Base-by-base conservation (phyloP, 257 asterid genomes). In the Lantana camara region DNA sequence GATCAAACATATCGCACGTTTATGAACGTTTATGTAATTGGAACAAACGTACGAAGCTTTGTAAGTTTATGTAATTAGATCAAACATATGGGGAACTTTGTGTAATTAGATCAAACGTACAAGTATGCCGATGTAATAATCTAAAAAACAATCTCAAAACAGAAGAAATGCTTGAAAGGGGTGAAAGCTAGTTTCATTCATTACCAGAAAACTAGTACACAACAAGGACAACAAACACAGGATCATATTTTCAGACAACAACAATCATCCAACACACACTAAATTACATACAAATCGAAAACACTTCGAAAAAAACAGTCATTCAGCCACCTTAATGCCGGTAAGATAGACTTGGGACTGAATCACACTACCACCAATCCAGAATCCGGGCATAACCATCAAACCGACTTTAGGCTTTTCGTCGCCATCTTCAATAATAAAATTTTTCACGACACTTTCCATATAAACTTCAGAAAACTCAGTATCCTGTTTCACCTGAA, bases 361-460 rank as follows among this genome's bases (percentile, higher is more conserved):
- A 68, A 94, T 86, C 64, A 85, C 85, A 55, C 85, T 83, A 59
- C 96, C 97, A n/a, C 89, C 89, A 41, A 88, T 85, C 95, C 97
- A 90, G 67, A 94, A 94, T 8, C 99, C 99, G 0, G 99, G 99
- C 96, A 88, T 90, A 5, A 94, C 96, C 96, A 90, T 88, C 64
- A 94, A 54, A 35, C 96, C 96, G 0, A 83, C 97, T 79, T 79
- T 88, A 14, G 99, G 97, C 71, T 84, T 94, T 76, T 83, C 73
- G 62, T 88, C 80, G 11, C 65, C 67, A 19, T 86, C 96, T 38
- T 88, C 91, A 41, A 79, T 30, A 21, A 71, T 52, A 27, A 84
- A 84, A 38, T 88, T 78, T 27, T 94, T 79, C 75, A 90, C 89
- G 0, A 90, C 95, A 24, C 91, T 84, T 62, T 86, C 99, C 99